phyloP scores from a whole-genome alignment of 2,329 filamentous ascomycete species.

The Mollisiaceae sp. region DNA sequence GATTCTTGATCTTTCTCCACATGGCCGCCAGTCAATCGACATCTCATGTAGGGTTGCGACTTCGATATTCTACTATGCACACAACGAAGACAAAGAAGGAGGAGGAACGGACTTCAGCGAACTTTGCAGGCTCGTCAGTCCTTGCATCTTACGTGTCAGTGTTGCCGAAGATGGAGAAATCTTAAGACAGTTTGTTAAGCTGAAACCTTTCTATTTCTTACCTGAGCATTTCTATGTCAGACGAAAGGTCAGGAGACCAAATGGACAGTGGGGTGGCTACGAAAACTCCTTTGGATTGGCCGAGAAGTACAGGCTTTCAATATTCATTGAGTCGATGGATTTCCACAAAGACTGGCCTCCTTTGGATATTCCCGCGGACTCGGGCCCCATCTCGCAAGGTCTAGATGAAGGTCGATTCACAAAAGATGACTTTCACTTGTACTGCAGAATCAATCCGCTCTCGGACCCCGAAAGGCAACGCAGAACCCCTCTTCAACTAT shows the following conservation, averaged over 20 bases:
- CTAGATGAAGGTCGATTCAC: slow-evolving; percentile 10
- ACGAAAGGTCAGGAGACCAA: slow-evolving; percentile 23
- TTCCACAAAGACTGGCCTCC: slow-evolving; percentile 35
- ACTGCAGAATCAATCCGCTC: slow-evolving; percentile 11
- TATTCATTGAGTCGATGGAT: slow-evolving; percentile 26
- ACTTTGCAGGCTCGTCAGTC: slow-evolving; percentile 18
- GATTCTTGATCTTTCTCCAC: neutral
- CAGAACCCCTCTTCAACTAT: slow-evolving; percentile 16
- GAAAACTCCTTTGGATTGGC: slow-evolving; percentile 26
- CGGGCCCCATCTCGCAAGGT: slow-evolving; percentile 13
- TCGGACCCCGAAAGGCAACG: slow-evolving; percentile 18
- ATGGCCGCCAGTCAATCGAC: slow-evolving; percentile 9
- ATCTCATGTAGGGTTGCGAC: slow-evolving; percentile 32
- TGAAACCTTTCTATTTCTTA: slow-evolving; percentile 31
- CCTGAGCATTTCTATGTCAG: slow-evolving; percentile 31
- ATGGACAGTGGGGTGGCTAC: slow-evolving; percentile 22
- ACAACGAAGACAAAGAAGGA: slow-evolving; percentile 25
- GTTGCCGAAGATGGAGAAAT: slow-evolving; percentile 22
- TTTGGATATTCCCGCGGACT: slow-evolving; percentile 20
- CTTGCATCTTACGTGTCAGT: slow-evolving; percentile 24
- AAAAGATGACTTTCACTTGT: slow-evolving; percentile 21
- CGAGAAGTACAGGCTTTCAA: slow-evolving; percentile 31
- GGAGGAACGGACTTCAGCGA: slow-evolving; percentile 22
- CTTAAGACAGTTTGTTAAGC: slow-evolving; percentile 26
- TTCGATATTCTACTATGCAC: slow-evolving; percentile 30